A percentile compares a stretch with the other conserved stretches of the same genome.
Evolutionary conservation across 163 green algal species (phyloP).

Genomic region (Chlamydomonas reinhardtii): DNA sequence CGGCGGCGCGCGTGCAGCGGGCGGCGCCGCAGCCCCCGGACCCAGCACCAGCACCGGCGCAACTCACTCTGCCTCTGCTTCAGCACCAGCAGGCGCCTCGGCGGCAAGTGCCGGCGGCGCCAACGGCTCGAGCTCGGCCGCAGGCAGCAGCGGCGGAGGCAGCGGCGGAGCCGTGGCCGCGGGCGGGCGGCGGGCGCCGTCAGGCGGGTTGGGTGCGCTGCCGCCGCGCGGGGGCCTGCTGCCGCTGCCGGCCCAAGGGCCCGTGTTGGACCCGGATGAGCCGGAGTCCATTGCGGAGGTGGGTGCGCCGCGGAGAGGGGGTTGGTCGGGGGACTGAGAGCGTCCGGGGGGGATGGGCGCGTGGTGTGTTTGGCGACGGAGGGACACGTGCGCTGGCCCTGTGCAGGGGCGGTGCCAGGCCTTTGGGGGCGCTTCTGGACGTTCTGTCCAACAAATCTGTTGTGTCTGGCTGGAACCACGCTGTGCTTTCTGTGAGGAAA

Average conservation of each 20-base stretch:
- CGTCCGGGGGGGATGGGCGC: not conserved
- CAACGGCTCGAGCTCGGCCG: not conserved
- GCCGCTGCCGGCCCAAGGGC: constrained; percentile 3
- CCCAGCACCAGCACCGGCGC: not conserved
- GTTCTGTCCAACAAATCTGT: too few species aligned
- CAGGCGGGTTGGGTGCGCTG: constrained; percentile 6
- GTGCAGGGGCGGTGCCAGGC: too few species aligned
- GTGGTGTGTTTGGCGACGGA: too few species aligned
- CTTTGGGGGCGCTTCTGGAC: too few species aligned
- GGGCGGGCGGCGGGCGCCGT: not conserved
- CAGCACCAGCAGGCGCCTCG: not conserved
- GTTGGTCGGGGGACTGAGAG: too few species aligned
- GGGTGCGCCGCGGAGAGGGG: not conserved
- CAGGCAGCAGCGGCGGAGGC: not conserved
- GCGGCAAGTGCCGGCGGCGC: not conserved
- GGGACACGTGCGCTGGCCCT: too few species aligned
- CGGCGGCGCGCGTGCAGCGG: not conserved
- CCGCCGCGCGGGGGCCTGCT: constrained; percentile 16
- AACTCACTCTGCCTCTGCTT: too few species aligned
- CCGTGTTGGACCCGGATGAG: constrained; percentile 69
- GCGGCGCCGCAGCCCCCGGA: not conserved
- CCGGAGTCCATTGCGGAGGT: constrained; percentile 57
- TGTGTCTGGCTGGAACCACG: too few species aligned
- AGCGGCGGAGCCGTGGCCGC: not conserved
- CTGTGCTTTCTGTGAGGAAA: too few species aligned